Conservation (phyloP, 805 yeast genomes). For the Teunomyces atbi region DNA sequence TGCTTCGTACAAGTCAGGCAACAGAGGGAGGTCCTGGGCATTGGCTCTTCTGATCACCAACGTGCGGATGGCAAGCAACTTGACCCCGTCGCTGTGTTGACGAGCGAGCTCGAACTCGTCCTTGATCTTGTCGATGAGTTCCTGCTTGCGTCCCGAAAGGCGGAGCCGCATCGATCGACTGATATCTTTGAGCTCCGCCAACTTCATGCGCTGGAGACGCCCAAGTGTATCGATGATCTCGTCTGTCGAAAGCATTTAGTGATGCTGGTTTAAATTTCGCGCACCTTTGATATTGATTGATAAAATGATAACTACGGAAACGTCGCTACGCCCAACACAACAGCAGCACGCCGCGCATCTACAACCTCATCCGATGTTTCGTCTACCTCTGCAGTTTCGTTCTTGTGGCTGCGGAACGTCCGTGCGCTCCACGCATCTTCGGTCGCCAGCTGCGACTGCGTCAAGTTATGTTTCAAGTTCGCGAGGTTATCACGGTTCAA, state of each 20-base stretch:
- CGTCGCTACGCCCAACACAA: conserved; percentile 71
- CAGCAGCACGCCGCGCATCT: conserved; percentile 84
- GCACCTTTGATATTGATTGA: neutral
- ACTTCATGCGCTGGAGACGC: conserved; percentile 39
- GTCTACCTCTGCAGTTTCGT: conserved; percentile 15
- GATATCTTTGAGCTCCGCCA: conserved; percentile 52
- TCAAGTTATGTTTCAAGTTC: conserved; percentile 40
- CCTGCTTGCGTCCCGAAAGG: conserved; percentile 59
- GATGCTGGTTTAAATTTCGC: neutral
- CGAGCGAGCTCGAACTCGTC: conserved; percentile 41
- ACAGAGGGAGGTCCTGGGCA: conserved; percentile 39
- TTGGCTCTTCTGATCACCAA: conserved; percentile 38
- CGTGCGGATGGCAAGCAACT: conserved; percentile 45
- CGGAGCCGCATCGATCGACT: conserved; percentile 51
- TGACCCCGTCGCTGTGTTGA: conserved; percentile 37
- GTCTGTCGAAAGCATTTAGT: conserved; percentile 8
- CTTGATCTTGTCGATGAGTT: conserved; percentile 53
- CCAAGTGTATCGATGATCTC: conserved; percentile 25
- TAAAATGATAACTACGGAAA: conserved; percentile 35
- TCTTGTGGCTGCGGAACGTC: conserved; percentile 36
- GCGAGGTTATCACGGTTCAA: conserved; percentile 71
- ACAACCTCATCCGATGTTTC: conserved; percentile 30
- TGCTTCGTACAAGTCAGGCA: conserved; percentile 24
- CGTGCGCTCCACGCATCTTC: conserved; percentile 48
- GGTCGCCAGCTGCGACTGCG: conserved; percentile 39